These are phyloP conservation scores for Penicillium parvum DNA, from an alignment of 495 filamentous ascomycete species.

Conservation along the genomic window DNA sequence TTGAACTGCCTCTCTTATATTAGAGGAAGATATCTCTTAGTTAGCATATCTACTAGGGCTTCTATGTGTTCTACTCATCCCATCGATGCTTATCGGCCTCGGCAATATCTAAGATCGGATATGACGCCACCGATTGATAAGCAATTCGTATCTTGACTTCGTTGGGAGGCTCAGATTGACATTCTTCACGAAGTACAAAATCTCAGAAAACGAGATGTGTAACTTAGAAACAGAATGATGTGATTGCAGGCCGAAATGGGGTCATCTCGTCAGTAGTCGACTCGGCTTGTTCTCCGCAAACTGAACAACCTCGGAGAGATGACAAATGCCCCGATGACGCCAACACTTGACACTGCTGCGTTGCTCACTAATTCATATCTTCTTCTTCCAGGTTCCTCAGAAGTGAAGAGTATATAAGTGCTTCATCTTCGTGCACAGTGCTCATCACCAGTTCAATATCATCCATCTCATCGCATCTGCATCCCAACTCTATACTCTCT, in stretches of 20 bases:
- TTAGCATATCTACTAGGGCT: no score
- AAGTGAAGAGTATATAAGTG: neutral
- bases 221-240: neutral
- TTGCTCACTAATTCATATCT: conserved; percentile 15
- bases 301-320: conserved; percentile 18
- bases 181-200: no score
- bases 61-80: no score
- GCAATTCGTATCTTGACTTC: neutral
- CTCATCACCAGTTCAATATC: no score
- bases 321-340: conserved; percentile 13
- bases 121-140: neutral
- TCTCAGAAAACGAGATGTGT: no score
- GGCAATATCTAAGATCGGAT: neutral
- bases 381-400: neutral
- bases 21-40: no score
- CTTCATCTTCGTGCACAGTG: no score
- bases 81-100: neutral
- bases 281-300: conserved; percentile 7
- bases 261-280: conserved; percentile 2
- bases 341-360: neutral
- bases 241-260: conserved; percentile 9
- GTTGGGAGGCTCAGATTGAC: no score
- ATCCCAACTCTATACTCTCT: conserved; percentile 4
- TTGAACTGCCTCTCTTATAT: no score
- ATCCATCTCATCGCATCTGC: neutral